These are phyloP conservation scores for Auricularia sp. DNA, from an alignment of 768 basidiomycete genomes.

Conservation along the genomic window DNA sequence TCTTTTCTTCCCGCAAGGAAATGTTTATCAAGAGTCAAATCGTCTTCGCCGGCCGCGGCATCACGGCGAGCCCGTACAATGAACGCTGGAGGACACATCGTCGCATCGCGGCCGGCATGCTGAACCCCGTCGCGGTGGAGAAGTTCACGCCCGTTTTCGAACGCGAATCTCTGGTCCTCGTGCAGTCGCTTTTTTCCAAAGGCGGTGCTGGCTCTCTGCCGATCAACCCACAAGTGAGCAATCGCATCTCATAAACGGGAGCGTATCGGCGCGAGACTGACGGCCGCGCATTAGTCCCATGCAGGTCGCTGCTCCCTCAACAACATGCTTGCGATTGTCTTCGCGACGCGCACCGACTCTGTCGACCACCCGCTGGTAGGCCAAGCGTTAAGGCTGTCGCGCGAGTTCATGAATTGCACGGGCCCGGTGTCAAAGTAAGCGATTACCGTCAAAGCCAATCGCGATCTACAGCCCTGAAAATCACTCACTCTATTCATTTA, in stretches of 20 bases:
- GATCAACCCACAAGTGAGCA: slow-evolving; percentile 23
- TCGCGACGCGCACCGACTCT: slow-evolving; percentile 32
- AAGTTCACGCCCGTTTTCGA: slow-evolving; percentile 29
- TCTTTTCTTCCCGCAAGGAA: slow-evolving; percentile 38
- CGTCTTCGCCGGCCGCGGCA: slow-evolving; percentile 34
- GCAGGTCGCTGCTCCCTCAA: slow-evolving; percentile 11
- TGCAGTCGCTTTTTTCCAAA: slow-evolving; percentile 27
- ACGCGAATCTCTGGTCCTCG: slow-evolving; percentile 30
- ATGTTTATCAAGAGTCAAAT: slow-evolving; percentile 37
- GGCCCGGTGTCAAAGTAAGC: slow-evolving; percentile 3
- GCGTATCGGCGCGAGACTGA: neutral
- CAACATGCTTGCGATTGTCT: slow-evolving; percentile 37
- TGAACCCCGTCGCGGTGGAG: slow-evolving; percentile 27
- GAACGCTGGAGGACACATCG: slow-evolving; percentile 38
- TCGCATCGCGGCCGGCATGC: slow-evolving; percentile 26
- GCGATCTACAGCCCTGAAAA: neutral
- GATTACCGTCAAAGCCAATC: neutral
- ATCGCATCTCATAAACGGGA: no score
- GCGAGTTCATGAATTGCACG: slow-evolving; percentile 36
- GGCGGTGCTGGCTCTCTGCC: slow-evolving; percentile 23
- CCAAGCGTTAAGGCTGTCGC: slow-evolving; percentile 27
- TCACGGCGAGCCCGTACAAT: slow-evolving; percentile 36
- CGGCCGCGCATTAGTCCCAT: neutral
- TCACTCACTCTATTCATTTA: neutral
- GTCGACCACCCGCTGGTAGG: slow-evolving; percentile 30